These are phyloP conservation scores for Boletellus ananiceps DNA, from an alignment of 768 basidiomycete species.

Conservation along the genomic window DNA sequence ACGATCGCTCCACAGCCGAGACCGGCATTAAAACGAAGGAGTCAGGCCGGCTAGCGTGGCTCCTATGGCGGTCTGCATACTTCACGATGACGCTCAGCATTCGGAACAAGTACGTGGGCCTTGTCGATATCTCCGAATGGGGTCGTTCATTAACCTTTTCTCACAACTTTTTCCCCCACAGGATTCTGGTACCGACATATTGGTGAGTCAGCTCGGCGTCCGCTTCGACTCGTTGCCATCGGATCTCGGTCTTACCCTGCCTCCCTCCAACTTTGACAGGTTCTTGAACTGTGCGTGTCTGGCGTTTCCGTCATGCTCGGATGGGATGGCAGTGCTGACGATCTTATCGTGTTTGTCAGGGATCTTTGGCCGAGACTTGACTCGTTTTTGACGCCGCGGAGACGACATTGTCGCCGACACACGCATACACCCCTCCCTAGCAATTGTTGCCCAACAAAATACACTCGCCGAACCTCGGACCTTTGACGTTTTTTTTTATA, in stretches of 20 bases:
- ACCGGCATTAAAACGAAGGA: conserved; percentile 53
- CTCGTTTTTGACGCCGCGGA: conserved; percentile 51
- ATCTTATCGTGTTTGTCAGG: conserved; percentile 33
- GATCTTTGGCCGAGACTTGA: conserved; percentile 74
- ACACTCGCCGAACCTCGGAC: neutral
- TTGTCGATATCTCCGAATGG: conserved; percentile 3
- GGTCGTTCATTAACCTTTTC: conserved; percentile 5
- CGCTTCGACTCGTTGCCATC: neutral
- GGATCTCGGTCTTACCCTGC: conserved; percentile 11
- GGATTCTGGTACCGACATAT: conserved; percentile 64
- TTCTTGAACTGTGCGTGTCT: conserved; percentile 59
- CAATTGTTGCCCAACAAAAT: too few species aligned
- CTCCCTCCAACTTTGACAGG: conserved; percentile 32
- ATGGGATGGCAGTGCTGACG: conserved; percentile 12
- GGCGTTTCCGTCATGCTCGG: conserved; percentile 3
- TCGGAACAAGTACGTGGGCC: conserved; percentile 56
- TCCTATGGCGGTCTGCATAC: conserved; percentile 79
- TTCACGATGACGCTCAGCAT: conserved; percentile 71
- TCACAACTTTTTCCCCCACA: conserved; percentile 19
- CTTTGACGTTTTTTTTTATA: too few species aligned
- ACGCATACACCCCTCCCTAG: too few species aligned
- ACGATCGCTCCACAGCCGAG: conserved; percentile 55
- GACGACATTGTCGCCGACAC: too few species aligned
- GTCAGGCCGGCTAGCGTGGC: conserved; percentile 67
- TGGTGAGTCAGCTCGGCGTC: conserved; percentile 41